A percentile compares a stretch with the other conserved stretches of the same genome.
Evolutionary conservation across 1,139 yeast species (phyloP).

Genomic region (Saccharomyces hybrid): DNA sequence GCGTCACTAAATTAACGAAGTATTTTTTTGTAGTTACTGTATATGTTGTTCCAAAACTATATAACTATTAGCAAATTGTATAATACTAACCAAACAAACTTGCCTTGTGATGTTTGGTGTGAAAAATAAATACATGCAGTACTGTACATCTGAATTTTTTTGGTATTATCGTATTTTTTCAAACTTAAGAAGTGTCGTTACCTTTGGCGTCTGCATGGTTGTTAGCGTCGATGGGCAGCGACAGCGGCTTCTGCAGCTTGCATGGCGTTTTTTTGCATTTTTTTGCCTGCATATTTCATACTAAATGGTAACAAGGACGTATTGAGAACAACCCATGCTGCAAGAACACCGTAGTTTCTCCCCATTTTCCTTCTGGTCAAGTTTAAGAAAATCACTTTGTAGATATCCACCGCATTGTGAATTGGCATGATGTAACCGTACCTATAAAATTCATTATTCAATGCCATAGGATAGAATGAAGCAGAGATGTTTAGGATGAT

Average conservation of each 20-base stretch:
- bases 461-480: constrained; percentile 50
- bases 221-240: no score
- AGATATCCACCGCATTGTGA: constrained; percentile 48
- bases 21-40: background rate
- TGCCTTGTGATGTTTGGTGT: no score
- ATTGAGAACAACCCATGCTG: constrained; percentile 51
- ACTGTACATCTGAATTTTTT: no score
- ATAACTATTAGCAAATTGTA: no score
- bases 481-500: constrained; percentile 54
- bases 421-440: constrained; percentile 64
- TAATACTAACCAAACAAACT: no score
- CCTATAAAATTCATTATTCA: constrained; percentile 46
- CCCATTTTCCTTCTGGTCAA: constrained; percentile 52
- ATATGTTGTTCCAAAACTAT: background rate
- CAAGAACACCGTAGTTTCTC: constrained; percentile 47
- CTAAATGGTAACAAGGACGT: constrained; percentile 22
- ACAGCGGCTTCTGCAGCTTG: no score
- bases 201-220: no score
- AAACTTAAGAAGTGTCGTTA: no score
- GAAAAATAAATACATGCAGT: no score
- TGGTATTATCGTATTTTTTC: no score
- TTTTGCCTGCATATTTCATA: no score
- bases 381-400: constrained; percentile 49
- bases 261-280: no score
- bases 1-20: background rate